Evolutionary conservation across 805 yeast genomes (phyloP), one percentile per base, ranked within the genome.

Genomic region (Metschnikowia continentalis): DNA sequence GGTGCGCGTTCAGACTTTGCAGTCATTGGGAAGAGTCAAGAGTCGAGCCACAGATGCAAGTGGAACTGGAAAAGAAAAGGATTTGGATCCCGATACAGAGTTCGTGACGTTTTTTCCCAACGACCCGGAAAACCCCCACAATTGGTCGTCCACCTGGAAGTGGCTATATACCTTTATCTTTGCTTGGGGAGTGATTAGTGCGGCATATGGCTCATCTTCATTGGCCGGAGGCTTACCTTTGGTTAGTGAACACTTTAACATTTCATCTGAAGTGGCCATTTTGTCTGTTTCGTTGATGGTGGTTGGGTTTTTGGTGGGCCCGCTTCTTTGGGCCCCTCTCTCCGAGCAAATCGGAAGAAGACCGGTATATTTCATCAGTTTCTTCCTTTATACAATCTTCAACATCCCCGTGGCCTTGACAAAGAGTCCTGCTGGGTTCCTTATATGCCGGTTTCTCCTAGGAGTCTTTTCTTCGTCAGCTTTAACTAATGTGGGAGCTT

Each of bases 201-300:
- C 92, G 32, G 97, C 97, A 2, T 90, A 88, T 66, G 97, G 97
- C 38, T 88, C 96, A 3, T 86, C 97, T 1, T 86, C 92, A 64
- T 86, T 89, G 60, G 85, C 96, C 23, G 96, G 96, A 59, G 94
- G 95, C 42, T 71, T 91, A 45, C 79, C 76, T n/a, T 74, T 85
- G 15, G 82, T 89, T 53, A 71, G 74, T 54, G 84, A 84, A 13
- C 77, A 82, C 60, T 89, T 76, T 66, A 70, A 81, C 54, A 96
- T 90, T 20, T 80, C 88, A 14, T 65, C 72, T 2, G 96, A 88
- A 66, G 97, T 90, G 19, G 81, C 96, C 8, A 84, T 82, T 33
- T 74, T 90, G 57, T 72, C 92, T 0, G 88, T 91, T 56, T 88
- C 96, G 0, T 70, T 90, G 35, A 90, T 89, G 96, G 96, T 90